A percentile compares a stretch with the other conserved stretches of the same genome.
These are phyloP conservation scores for Martensiomyces pterosporus DNA, from an alignment of 192 early-diverging fungal species.

Conservation along the genomic window DNA sequence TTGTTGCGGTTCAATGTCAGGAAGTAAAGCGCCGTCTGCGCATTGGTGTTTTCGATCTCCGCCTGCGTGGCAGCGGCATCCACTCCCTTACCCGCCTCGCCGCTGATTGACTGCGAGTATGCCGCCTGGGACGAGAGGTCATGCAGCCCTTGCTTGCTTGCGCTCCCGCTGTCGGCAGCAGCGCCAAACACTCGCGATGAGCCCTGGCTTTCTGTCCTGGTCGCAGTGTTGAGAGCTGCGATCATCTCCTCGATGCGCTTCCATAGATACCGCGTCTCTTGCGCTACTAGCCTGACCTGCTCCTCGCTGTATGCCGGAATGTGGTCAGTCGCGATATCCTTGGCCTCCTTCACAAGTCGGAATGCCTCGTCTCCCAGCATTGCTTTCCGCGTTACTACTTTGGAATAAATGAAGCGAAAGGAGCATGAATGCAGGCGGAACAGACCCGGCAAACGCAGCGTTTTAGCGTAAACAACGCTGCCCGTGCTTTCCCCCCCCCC, in stretches of 20 bases:
- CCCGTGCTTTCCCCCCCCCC: too few species aligned
- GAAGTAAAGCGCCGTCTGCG: slow-evolving; percentile 32
- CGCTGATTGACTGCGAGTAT: background rate
- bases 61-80: too few species aligned
- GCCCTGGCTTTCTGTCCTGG: background rate
- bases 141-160: background rate
- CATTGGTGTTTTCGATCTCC: slow-evolving; percentile 23
- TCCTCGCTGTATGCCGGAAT: slow-evolving; percentile 78
- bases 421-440: background rate
- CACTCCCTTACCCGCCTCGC: too few species aligned
- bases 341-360: slow-evolving; percentile 76
- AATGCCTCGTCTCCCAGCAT: slow-evolving; percentile 77
- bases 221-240: slow-evolving; percentile 14
- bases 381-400: too few species aligned
- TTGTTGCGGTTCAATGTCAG: slow-evolving; percentile 71
- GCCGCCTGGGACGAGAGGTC: background rate
- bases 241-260: slow-evolving; percentile 50
- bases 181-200: slow-evolving; percentile 9
- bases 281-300: slow-evolving; percentile 70
- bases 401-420: background rate
- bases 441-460: too few species aligned
- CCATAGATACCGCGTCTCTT: slow-evolving; percentile 70
- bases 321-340: slow-evolving; percentile 62
- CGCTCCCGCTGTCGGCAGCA: background rate
- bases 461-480: too few species aligned